Conservation (phyloP, 2,329 filamentous ascomycete genomes). For the Penicillium frequentans region DNA sequence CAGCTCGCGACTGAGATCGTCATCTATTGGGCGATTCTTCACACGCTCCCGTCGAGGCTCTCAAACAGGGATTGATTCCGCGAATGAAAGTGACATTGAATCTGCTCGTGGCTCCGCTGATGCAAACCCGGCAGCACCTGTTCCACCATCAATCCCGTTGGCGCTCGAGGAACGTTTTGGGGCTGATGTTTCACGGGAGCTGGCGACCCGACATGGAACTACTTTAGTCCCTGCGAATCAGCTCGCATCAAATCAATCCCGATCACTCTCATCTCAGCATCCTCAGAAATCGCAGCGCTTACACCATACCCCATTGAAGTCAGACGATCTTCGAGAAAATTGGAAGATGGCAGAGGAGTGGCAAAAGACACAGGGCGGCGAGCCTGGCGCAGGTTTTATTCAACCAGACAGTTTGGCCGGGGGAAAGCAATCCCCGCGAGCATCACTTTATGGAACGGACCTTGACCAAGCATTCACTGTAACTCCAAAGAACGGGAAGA, state of each 20-base stretch:
- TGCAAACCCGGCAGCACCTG: not conserved
- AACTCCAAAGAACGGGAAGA: slow-evolving; percentile 22
- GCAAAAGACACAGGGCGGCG: slow-evolving; percentile 12
- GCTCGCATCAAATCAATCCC: slow-evolving; percentile 6
- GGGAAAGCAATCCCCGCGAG: not conserved
- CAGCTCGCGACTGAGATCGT: slow-evolving; percentile 27
- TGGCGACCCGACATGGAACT: slow-evolving; percentile 23
- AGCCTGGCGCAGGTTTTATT: not conserved
- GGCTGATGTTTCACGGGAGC: slow-evolving; percentile 30
- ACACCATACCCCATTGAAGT: slow-evolving; percentile 17
- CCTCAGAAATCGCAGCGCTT: slow-evolving; percentile 9
- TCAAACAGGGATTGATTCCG: slow-evolving; percentile 28
- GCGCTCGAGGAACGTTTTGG: slow-evolving; percentile 32
- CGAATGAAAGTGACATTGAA: slow-evolving; percentile 18
- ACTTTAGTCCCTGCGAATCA: slow-evolving; percentile 8
- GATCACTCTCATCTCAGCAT: not conserved
- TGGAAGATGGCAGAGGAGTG: slow-evolving; percentile 20
- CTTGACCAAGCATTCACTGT: slow-evolving; percentile 29
- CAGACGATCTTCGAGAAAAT: slow-evolving; percentile 21
- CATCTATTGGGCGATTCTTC: slow-evolving; percentile 29
- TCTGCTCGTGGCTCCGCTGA: not conserved
- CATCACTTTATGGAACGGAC: slow-evolving; percentile 9
- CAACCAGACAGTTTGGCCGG: not conserved
- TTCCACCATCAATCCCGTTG: slow-evolving; percentile 23
- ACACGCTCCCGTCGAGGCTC: slow-evolving; percentile 28